These are phyloP conservation scores for Cruciata laevipes DNA, from an alignment of 257 asterid species.

Conservation along the genomic window DNA sequence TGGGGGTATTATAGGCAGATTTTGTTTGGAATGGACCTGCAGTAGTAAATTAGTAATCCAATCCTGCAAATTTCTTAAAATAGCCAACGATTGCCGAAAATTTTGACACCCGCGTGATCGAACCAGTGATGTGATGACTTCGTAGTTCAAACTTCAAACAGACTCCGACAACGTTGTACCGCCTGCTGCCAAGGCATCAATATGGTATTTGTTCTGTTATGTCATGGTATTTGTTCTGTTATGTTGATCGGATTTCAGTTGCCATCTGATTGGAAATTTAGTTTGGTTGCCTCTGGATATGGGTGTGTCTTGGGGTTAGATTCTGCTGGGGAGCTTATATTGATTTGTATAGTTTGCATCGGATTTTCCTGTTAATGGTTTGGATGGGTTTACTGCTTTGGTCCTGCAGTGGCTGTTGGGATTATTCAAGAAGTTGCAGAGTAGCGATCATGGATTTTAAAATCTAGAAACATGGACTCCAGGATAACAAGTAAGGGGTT, in stretches of 20 bases:
- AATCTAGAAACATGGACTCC: neutral
- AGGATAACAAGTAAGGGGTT: neutral
- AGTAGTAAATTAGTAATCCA: too few species aligned
- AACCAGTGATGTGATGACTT: too few species aligned
- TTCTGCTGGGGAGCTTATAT: neutral
- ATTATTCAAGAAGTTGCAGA: neutral
- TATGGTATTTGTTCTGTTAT: too few species aligned
- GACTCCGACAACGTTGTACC: neutral
- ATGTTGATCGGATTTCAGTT: too few species aligned
- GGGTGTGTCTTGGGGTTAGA: neutral
- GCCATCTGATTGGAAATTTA: neutral
- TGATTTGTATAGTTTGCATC: neutral
- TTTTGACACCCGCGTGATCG: too few species aligned
- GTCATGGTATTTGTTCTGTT: too few species aligned
- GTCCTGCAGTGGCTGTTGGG: too few species aligned
- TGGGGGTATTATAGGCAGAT: too few species aligned
- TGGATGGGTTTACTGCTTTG: neutral
- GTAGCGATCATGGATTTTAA: neutral
- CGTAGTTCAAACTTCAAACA: too few species aligned
- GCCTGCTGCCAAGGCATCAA: neutral
- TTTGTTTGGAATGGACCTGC: too few species aligned
- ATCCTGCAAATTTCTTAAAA: too few species aligned
- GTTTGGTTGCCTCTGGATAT: neutral
- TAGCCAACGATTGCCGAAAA: too few species aligned
- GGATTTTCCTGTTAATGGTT: neutral